Percentiles rank a stretch among this genome's conserved stretches.
Conservation (phyloP, 148 eudicot genomes). For the Silene latifolia region DNA sequence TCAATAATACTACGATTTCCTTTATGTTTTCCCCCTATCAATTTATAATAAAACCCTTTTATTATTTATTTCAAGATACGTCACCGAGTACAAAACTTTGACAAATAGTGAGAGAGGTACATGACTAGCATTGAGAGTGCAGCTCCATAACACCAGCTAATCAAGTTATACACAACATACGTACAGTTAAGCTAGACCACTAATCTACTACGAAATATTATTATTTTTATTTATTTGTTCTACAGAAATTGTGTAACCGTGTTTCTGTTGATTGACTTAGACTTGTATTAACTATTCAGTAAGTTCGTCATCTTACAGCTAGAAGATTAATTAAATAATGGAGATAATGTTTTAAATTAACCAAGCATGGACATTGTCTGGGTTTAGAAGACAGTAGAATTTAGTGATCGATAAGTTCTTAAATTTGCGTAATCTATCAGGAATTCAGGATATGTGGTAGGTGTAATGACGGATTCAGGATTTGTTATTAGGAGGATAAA, state of each 20-base stretch:
- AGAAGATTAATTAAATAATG: neutral
- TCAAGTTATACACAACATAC: neutral
- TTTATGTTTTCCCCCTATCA: no score
- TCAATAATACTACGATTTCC: no score
- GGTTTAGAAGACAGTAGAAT: constrained; percentile 23
- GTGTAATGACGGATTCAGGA: neutral
- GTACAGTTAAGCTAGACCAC: constrained; percentile 6
- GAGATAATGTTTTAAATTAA: neutral
- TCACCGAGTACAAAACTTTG: no score
- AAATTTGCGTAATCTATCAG: neutral
- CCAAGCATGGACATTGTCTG: constrained; percentile 17
- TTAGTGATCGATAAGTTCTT: neutral
- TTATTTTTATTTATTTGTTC: neutral
- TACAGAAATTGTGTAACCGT: neutral
- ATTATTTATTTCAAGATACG: no score
- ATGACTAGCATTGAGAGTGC: no score
- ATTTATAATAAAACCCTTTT: no score
- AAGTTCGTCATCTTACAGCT: neutral
- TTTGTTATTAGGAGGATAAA: no score
- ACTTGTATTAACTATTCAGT: neutral
- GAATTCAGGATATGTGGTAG: neutral
- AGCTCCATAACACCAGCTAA: constrained; percentile 31
- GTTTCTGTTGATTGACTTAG: neutral
- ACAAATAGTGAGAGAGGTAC: no score
- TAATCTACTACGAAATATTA: neutral